phyloP scores from a whole-genome alignment of 2,329 filamentous ascomycete species.

The Xylaria polymorpha region DNA sequence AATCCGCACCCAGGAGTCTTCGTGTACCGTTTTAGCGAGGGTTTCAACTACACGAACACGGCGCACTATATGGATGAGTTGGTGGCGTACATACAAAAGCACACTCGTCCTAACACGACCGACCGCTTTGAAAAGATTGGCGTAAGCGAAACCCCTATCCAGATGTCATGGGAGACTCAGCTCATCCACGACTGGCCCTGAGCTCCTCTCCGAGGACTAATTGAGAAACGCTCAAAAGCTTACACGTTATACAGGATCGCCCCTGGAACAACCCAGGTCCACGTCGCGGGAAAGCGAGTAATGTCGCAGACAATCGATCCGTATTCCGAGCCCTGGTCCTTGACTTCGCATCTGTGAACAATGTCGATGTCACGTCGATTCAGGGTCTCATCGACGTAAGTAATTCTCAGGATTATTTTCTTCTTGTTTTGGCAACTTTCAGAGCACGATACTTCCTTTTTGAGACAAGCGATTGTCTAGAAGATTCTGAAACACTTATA shows the following conservation, averaged over 20 bases:
- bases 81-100: slow-evolving; percentile 57
- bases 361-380: slow-evolving; percentile 66
- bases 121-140: slow-evolving; percentile 59
- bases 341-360: slow-evolving; percentile 66
- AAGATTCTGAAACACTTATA: no score
- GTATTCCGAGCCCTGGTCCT: slow-evolving; percentile 64
- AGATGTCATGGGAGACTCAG: slow-evolving; percentile 8
- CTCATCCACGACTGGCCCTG: no score
- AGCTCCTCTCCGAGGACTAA: slow-evolving; percentile 24
- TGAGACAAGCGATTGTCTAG: no score
- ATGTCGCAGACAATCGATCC: slow-evolving; percentile 49
- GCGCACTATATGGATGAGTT: slow-evolving; percentile 63
- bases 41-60: slow-evolving; percentile 68
- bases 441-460: no score
- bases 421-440: no score
- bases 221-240: background rate
- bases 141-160: slow-evolving; percentile 50
- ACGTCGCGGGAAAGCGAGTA: slow-evolving; percentile 38
- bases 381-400: slow-evolving; percentile 62
- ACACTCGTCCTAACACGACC: slow-evolving; percentile 59
- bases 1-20: slow-evolving; percentile 65
- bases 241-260: slow-evolving; percentile 46
- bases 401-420: no score
- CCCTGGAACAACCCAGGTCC: slow-evolving; percentile 57
- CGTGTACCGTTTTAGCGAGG: slow-evolving; percentile 66